These are phyloP conservation scores for Hypoxylon sp. DNA, from an alignment of 2,329 filamentous ascomycete species.

Conservation along the genomic window DNA sequence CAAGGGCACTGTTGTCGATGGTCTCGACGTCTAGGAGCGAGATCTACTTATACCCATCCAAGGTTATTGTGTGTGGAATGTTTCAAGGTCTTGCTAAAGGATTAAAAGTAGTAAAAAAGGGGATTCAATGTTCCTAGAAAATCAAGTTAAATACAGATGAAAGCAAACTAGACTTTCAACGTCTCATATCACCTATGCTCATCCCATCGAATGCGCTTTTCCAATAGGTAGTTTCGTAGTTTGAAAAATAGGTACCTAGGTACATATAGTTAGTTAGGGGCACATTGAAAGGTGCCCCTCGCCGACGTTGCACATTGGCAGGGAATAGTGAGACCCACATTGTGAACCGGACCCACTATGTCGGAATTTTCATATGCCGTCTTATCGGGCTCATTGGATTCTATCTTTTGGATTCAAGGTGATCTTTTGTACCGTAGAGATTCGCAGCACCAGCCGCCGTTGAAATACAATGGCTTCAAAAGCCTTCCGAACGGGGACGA, in stretches of 20 bases:
- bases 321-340: neutral
- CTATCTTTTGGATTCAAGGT: conserved; percentile 12
- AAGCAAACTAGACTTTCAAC: neutral
- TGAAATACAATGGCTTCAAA: conserved; percentile 42
- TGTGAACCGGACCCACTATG: neutral
- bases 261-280: no score
- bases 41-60: conserved; percentile 22
- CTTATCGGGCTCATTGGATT: neutral
- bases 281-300: neutral
- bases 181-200: neutral
- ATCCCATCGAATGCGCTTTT: neutral
- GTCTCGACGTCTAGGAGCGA: conserved; percentile 78
- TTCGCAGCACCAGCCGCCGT: conserved; percentile 3
- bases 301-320: neutral
- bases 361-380: conserved; percentile 42
- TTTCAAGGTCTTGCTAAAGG: conserved; percentile 37
- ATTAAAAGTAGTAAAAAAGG: conserved; percentile 31
- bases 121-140: conserved; percentile 16
- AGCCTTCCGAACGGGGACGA: conserved; percentile 48
- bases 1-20: conserved; percentile 87
- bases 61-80: conserved; percentile 29
- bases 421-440: conserved; percentile 21
- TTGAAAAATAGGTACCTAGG: neutral
- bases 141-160: conserved; percentile 8
- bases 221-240: neutral